Conservation (phyloP, 1,139 yeast genomes). For the Hemisphaericaspora xylanilytica region DNA sequence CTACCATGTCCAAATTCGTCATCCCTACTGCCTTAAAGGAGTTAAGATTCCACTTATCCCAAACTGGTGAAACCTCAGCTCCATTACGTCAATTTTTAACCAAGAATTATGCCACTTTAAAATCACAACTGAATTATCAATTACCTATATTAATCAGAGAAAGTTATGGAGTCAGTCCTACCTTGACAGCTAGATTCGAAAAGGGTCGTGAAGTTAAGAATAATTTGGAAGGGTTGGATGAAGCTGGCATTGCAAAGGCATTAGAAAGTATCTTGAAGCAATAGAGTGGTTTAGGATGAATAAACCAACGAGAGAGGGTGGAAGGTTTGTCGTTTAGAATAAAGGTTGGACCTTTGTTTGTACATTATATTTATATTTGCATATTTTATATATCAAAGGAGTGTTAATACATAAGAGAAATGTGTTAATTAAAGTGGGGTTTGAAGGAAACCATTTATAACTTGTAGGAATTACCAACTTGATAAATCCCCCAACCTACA, state of each 20-base stretch:
- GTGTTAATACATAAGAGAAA: neutral
- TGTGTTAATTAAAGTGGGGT: neutral
- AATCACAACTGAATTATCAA: slow-evolving; percentile 40
- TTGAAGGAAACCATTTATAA: neutral
- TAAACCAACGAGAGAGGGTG: neutral
- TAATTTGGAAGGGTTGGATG: slow-evolving; percentile 46
- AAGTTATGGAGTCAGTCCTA: slow-evolving; percentile 68
- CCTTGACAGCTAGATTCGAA: slow-evolving; percentile 67
- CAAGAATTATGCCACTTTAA: slow-evolving; percentile 59
- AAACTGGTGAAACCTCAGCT: slow-evolving; percentile 66
- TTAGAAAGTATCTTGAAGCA: slow-evolving; percentile 37
- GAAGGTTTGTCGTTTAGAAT: neutral
- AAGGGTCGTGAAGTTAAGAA: slow-evolving; percentile 44
- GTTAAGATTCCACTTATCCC: slow-evolving; percentile 76
- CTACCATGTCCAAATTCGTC: slow-evolving; percentile 53
- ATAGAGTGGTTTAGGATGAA: neutral
- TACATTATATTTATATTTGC: slow-evolving; percentile 4
- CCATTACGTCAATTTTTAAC: slow-evolving; percentile 64
- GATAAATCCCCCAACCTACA: slow-evolving; percentile 69
- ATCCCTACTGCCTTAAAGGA: slow-evolving; percentile 69
- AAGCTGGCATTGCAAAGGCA: slow-evolving; percentile 36
- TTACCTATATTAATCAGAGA: slow-evolving; percentile 77
- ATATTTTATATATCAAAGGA: neutral
- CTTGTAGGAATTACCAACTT: slow-evolving; percentile 28
- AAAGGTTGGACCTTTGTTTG: neutral